Evolutionary conservation across 768 basidiomycete species (phyloP).

Genomic region (Rhizopogon vinicolor): DNA sequence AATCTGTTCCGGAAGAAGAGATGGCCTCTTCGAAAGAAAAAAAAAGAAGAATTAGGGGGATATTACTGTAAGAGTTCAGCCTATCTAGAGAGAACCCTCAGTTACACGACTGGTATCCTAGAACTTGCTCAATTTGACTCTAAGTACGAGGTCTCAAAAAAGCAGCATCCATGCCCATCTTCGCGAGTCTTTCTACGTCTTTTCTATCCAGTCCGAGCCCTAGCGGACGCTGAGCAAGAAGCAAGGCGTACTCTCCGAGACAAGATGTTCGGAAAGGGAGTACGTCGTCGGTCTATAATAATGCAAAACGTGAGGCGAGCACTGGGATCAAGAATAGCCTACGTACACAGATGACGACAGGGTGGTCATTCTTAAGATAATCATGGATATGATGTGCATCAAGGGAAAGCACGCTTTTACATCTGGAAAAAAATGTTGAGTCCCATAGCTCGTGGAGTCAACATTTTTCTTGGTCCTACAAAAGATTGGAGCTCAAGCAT

Average conservation of each 20-base stretch:
- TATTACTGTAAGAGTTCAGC: too few species aligned
- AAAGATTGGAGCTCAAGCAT: constrained; percentile 74
- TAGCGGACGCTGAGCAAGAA: constrained; percentile 65
- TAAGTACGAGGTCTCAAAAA: neutral
- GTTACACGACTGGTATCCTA: too few species aligned
- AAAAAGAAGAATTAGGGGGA: too few species aligned
- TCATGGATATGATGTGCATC: constrained; percentile 71
- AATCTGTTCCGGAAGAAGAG: too few species aligned
- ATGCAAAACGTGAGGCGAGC: neutral
- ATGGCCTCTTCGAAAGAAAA: too few species aligned
- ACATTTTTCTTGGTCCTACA: constrained; percentile 37
- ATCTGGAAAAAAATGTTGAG: constrained; percentile 31
- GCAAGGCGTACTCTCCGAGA: constrained; percentile 72
- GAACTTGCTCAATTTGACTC: too few species aligned
- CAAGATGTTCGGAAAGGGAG: constrained; percentile 76
- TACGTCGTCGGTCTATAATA: constrained; percentile 72
- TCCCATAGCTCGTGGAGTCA: neutral
- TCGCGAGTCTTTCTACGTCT: constrained; percentile 52
- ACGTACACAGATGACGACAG: constrained; percentile 70
- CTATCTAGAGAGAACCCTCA: too few species aligned
- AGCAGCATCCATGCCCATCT: constrained; percentile 50
- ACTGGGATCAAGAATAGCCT: neutral
- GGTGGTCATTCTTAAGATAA: constrained; percentile 60
- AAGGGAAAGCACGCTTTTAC: constrained; percentile 61
- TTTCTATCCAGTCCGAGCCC: constrained; percentile 64